Evolutionary conservation across 2,329 filamentous ascomycete species (phyloP).

Genomic region (Dryadomyces quercivorus): DNA sequence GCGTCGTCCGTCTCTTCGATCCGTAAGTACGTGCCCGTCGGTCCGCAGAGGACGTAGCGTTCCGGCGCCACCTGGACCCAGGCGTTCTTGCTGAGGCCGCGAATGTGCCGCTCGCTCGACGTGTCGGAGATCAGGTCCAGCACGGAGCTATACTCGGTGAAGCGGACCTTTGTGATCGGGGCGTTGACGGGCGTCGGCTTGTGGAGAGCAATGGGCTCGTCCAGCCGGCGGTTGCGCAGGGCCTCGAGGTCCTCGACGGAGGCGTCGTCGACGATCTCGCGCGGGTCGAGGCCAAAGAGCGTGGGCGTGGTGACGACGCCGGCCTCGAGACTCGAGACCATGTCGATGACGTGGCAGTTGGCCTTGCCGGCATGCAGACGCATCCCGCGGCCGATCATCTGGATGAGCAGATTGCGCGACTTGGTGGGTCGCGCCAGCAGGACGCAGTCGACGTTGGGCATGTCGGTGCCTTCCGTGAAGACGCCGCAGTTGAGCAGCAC

Average conservation of each 20-base stretch:
- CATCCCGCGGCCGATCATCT: constrained; percentile 97
- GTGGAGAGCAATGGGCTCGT: not conserved
- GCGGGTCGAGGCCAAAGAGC: constrained; percentile 81
- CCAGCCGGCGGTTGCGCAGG: constrained; percentile 26
- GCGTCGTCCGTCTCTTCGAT: constrained; percentile 30
- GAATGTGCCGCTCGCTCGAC: constrained; percentile 66
- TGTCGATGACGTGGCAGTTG: constrained; percentile 90
- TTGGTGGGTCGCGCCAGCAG: constrained; percentile 77
- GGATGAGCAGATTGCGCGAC: constrained; percentile 84
- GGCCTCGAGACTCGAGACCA: constrained; percentile 74
- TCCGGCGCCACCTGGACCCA: constrained; percentile 72
- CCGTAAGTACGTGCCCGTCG: constrained; percentile 48
- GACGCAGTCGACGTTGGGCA: constrained; percentile 93
- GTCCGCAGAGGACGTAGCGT: constrained; percentile 58
- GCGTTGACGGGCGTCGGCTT: not conserved
- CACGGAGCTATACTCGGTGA: constrained; percentile 87
- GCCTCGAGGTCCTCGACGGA: constrained; percentile 48
- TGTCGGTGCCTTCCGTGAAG: constrained; percentile 95
- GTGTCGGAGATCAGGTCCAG: constrained; percentile 80
- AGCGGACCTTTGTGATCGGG: constrained; percentile 45
- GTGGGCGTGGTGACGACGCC: constrained; percentile 88
- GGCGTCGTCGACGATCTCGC: constrained; percentile 58
- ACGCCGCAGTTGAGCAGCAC: constrained; percentile 92
- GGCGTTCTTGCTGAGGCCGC: constrained; percentile 58
- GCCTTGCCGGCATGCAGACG: constrained; percentile 67